Base-by-base conservation (phyloP, 2,329 filamentous ascomycete genomes). In the Onygenales sp. region DNA sequence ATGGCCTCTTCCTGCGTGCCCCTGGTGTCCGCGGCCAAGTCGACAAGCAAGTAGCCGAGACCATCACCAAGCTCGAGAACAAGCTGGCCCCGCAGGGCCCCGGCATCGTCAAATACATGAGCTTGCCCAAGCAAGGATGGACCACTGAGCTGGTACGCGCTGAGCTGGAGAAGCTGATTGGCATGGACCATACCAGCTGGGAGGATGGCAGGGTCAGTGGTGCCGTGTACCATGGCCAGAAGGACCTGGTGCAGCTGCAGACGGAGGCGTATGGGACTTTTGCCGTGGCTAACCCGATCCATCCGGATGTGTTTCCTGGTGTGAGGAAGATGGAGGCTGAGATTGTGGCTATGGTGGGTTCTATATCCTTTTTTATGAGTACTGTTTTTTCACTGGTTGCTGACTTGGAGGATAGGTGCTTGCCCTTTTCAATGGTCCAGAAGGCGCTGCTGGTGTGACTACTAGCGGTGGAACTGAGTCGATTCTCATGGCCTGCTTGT, bases 261-360 rank as follows among this genome's bases (percentile, higher is more conserved):
- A 87, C 88, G 5, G 89, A 96, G 68, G 92, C 93, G 0, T 97
- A 92, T 77, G 87, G 87, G 59, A 87, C 87, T 70, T 98, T 98
- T 69, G 92, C 90, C 50, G 93, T 98, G 33, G 82, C 90, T 41
- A 98, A 98, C 70, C 93, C 93, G 2, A 93, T 98, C 61, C 93
- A 98, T 69, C 93, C 93, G 6, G 93, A 98, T 72, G 92, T 98
- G 43, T 98, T 98, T 73, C 93, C 93, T 13, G 93, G 92, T 32
- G 91, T 98, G 51, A 80, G 93, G 64, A 98, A 98, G 81, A 98
- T 98, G 93, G 93, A 98, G 76, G 92, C 93, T 44, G 93, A 98
- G 75, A 78, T 98, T 57, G 93, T 98, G 51, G 87, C 91, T 60
- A 98, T 98, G 92, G 90, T 94, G 51, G 31, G 51, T 32, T 54